phyloP scores from a whole-genome alignment of 169 alveolate species.

The Haemoproteus tartakovskyi region DNA sequence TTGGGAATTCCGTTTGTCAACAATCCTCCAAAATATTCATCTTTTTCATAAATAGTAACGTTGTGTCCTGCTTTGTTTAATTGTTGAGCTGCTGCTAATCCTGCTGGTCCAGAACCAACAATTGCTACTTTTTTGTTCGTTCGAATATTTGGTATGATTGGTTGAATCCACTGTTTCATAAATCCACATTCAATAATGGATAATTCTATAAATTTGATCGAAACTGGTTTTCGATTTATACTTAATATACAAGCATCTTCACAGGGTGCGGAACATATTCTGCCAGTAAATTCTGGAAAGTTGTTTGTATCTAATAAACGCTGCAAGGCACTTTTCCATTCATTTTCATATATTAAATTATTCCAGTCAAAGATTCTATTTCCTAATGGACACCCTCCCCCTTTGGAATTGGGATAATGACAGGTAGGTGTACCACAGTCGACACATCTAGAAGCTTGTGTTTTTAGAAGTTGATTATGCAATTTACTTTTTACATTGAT shows the following conservation, averaged over 20 bases:
- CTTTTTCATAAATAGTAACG: conserved; percentile 66
- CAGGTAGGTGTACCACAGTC: conserved; percentile 81
- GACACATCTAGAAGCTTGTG: conserved; percentile 77
- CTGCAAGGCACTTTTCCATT: conserved; percentile 75
- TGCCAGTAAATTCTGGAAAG: conserved; percentile 79
- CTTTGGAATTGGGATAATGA: conserved; percentile 71
- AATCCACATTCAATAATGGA: conserved; percentile 74
- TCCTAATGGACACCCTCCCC: conserved; percentile 80
- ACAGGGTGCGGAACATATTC: conserved; percentile 79
- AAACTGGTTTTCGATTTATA: conserved; percentile 73
- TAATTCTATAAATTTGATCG: conserved; percentile 75
- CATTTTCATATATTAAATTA: conserved; percentile 70
- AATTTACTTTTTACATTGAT: conserved; percentile 52
- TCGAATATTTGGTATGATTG: conserved; percentile 66
- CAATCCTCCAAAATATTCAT: conserved; percentile 76
- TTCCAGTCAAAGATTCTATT: conserved; percentile 77
- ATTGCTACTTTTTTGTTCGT: conserved; percentile 73
- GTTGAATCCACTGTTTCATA: conserved; percentile 74
- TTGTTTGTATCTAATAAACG: conserved; percentile 75
- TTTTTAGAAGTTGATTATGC: conserved; percentile 65
- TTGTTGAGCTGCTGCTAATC: conserved; percentile 79
- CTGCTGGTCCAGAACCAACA: conserved; percentile 76
- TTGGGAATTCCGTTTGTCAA: conserved; percentile 77
- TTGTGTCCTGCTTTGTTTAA: conserved; percentile 74
- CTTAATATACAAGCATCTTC: conserved; percentile 77